phyloP scores from a whole-genome alignment of 257 asterid genomes.

The Ophiorrhiza pumila region DNA sequence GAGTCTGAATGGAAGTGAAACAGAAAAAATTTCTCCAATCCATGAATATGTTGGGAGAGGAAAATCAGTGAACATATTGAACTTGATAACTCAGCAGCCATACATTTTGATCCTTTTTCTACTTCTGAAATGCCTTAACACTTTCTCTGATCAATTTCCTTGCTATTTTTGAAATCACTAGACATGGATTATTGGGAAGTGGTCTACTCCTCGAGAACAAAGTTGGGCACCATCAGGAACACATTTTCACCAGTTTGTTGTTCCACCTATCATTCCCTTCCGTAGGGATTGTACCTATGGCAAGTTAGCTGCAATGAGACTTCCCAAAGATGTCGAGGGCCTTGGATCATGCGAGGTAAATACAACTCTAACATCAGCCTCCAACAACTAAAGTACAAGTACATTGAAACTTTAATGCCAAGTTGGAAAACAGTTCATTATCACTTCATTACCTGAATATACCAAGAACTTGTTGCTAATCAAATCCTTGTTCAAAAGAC shows the following conservation, averaged over 20 bases:
- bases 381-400: background rate
- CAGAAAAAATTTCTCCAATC: background rate
- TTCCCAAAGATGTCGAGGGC: constrained; percentile 76
- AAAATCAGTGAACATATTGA: background rate
- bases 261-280: constrained; percentile 74
- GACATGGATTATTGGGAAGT: constrained; percentile 88
- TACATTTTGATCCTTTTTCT: background rate
- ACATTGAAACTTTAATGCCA: background rate
- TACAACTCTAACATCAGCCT: background rate
- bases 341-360: constrained; percentile 89
- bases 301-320: constrained; percentile 78
- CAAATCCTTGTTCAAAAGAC: background rate
- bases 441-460: background rate
- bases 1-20: background rate
- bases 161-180: constrained; percentile 20
- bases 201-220: constrained; percentile 75
- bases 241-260: constrained; percentile 82
- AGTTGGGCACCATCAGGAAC: constrained; percentile 75
- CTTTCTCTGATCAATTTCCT: background rate
- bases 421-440: background rate
- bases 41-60: background rate
- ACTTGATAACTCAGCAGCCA: background rate
- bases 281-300: constrained; percentile 91
- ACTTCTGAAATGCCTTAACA: background rate
- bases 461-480: background rate